These are phyloP conservation scores for Clitocybe nebularis DNA, from an alignment of 1,284 basidiomycete genomes.

Conservation along the genomic window DNA sequence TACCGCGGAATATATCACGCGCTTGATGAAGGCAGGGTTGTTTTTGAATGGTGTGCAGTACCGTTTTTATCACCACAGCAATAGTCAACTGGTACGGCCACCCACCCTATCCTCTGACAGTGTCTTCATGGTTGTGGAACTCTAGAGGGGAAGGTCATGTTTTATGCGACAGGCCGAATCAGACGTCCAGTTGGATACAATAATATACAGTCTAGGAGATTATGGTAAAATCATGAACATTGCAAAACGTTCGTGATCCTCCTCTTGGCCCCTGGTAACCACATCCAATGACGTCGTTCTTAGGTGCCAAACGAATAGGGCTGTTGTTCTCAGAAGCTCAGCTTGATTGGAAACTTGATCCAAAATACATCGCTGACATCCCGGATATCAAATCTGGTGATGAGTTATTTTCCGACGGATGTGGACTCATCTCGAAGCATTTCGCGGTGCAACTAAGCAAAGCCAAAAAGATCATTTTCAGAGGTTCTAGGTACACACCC, in stretches of 20 bases:
- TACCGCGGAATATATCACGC: conserved; percentile 50
- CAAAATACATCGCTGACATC: conserved; percentile 47
- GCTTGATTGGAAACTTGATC: conserved; percentile 52
- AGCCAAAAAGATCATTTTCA: conserved; percentile 50
- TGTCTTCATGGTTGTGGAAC: conserved; percentile 2
- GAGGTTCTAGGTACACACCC: conserved; percentile 53
- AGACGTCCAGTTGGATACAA: conserved; percentile 51
- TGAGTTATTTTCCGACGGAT: conserved; percentile 63
- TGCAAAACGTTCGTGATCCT: conserved; percentile 47
- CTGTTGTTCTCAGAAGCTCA: conserved; percentile 61
- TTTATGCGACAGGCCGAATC: conserved; percentile 51
- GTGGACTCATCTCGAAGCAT: conserved; percentile 53
- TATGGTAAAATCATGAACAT: conserved; percentile 57
- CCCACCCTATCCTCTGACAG: neutral
- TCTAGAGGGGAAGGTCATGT: conserved; percentile 55
- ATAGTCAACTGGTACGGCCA: conserved; percentile 55
- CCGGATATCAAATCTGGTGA: conserved; percentile 53
- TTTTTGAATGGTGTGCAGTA: conserved; percentile 57
- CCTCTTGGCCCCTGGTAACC: neutral
- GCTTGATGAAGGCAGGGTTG: conserved; percentile 50
- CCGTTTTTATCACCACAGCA: conserved; percentile 65
- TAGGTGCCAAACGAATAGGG: conserved; percentile 65
- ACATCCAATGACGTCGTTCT: neutral
- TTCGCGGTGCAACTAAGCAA: conserved; percentile 50
- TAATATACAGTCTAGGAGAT: conserved; percentile 54